Conservation (phyloP, 805 yeast species). For the Geotrichum ghanense region DNA sequence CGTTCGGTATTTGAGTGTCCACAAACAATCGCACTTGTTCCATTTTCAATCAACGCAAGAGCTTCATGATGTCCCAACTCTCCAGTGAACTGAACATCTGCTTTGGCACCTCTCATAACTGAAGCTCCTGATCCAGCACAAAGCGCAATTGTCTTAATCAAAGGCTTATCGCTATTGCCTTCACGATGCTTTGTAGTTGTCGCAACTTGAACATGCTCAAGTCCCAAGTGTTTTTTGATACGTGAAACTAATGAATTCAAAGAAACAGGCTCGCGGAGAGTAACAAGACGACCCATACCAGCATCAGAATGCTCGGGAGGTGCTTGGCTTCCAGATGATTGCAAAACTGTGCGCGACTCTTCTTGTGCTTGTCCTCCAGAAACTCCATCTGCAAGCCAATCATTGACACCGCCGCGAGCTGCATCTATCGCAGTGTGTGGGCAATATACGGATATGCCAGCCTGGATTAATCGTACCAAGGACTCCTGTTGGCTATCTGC, state of each 20-base stretch:
- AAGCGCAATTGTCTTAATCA: conserved; percentile 53
- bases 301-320: conserved; percentile 35
- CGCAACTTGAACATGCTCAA: conserved; percentile 57
- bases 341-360: conserved; percentile 28
- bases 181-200: conserved; percentile 21
- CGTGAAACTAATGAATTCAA: conserved; percentile 36
- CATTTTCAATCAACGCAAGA: conserved; percentile 55
- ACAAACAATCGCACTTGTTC: conserved; percentile 61
- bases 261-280: conserved; percentile 32
- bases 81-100: conserved; percentile 79
- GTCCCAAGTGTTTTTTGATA: conserved; percentile 42
- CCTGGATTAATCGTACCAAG: conserved; percentile 55
- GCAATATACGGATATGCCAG: conserved; percentile 78
- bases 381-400: conserved; percentile 67
- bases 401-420: conserved; percentile 86
- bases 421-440: conserved; percentile 98
- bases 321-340: conserved; percentile 30
- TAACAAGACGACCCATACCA: conserved; percentile 75
- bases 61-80: conserved; percentile 93
- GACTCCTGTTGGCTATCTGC: conserved; percentile 73
- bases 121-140: conserved; percentile 95
- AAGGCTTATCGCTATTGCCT: conserved; percentile 18
- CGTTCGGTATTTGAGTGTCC: conserved; percentile 93
- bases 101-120: conserved; percentile 43
- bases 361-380: conserved; percentile 23